Base-by-base conservation (phyloP, 208 protist genomes). In the Crithidia thermophila region DNA sequence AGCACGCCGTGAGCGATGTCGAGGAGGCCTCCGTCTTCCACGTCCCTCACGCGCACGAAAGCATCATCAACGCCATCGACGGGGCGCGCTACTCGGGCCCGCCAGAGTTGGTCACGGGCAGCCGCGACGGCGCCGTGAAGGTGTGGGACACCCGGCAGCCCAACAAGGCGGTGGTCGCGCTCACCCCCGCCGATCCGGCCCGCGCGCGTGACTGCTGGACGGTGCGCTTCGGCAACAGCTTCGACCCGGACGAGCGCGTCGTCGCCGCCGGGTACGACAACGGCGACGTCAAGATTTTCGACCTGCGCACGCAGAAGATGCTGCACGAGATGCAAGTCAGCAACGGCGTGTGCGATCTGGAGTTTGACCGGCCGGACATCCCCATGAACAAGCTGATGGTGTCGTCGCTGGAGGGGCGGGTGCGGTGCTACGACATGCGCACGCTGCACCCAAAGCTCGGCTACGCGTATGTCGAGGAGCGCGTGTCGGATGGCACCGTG, bases 211-310 rank as follows among this genome's bases (percentile, higher is more conserved):
- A 98, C 59, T 98, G 95, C 85, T 98, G 97, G 95, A 74, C 93
- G 43, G 94, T 98, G 49, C 74, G 77, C 7, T 87, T 98, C 66
- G 97, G 97, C n/a, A 97, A 98, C 77, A 93, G 93, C 52, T 82
- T 79, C 62, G 83, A 90, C 76, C 58, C 82, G 13, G 85, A 94
- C 33, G 94, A 98, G 75, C 91, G 97, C 33, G 83, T 93, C 18
- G 83, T 97, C 13, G 91, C 79, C n/a, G 86, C 88, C 11, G 97
- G 95, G 3, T 98, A 98, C 75, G 94, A 98, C 67, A 98, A 98
- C 77, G 97, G 97, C 25, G 97, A 98, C 70, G 77, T 98, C 39
- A 98, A 98, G 67, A 63, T 98, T 10, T 98, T 98, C 52, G 97
- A 98, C 63, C 67, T 98, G 25, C 86, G 93, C 63, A 97, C 71